Evolutionary conservation across 352 stramenopile genomes (phyloP).

Genomic region (Globisporangium spiculum): DNA sequence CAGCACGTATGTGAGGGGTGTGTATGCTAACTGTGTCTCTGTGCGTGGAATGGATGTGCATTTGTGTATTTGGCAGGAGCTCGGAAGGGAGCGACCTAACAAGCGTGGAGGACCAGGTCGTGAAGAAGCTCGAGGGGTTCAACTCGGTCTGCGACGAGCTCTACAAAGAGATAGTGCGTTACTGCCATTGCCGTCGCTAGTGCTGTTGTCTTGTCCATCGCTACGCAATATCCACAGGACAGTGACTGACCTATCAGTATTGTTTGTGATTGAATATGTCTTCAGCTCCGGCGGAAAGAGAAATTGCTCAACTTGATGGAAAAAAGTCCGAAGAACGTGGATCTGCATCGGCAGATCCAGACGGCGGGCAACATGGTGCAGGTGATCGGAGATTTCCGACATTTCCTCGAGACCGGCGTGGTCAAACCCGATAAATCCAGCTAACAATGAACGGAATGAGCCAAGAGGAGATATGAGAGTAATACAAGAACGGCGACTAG

Average conservation of each 20-base stretch:
- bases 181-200: background rate
- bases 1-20: too few species aligned
- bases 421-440: conserved; percentile 26
- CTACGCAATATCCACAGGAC: background rate
- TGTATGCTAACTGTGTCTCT: background rate
- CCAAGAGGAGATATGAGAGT: background rate
- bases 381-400: conserved; percentile 77
- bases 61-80: conserved; percentile 1
- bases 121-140: conserved; percentile 87
- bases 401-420: conserved; percentile 78
- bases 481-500: background rate
- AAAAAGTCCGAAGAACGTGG: conserved; percentile 79
- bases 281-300: conserved; percentile 77
- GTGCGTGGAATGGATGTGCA: background rate
- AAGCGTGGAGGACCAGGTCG: conserved; percentile 66
- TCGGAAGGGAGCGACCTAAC: conserved; percentile 31
- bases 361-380: conserved; percentile 80
- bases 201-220: background rate
- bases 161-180: conserved; percentile 84
- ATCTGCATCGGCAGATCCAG: conserved; percentile 85
- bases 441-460: conserved; percentile 1
- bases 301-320: conserved; percentile 83
- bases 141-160: conserved; percentile 87
- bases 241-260: background rate
- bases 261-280: conserved; percentile 10